Evolutionary conservation across 805 yeast species (phyloP).

Genomic region (Kuraishia molischiana): DNA sequence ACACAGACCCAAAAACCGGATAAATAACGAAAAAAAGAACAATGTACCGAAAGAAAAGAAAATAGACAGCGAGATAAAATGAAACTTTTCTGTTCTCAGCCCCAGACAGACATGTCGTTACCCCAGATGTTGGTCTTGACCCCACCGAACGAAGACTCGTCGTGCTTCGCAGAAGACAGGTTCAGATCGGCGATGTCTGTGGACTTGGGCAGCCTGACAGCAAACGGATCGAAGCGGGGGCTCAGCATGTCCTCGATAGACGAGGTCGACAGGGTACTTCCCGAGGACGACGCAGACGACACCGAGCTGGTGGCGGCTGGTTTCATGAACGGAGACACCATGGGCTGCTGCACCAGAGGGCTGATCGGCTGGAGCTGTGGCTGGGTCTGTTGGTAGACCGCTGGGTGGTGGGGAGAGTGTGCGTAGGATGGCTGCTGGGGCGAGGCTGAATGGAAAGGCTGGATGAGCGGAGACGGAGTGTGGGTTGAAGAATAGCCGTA

Average conservation of each 20-base stretch:
- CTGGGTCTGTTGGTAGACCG: not conserved
- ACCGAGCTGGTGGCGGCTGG: constrained; percentile 1
- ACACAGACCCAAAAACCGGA: no score
- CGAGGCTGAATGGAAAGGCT: not conserved
- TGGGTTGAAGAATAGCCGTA: not conserved
- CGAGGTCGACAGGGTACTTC: not conserved
- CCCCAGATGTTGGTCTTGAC: constrained; percentile 12
- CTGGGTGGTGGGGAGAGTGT: not conserved
- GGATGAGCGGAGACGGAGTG: not conserved
- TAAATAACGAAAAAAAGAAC: no score
- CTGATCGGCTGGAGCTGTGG: not conserved
- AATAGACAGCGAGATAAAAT: no score
- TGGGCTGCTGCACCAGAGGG: not conserved
- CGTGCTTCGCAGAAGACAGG: not conserved
- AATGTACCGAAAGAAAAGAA: no score
- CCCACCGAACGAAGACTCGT: not conserved
- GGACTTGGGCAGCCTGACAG: not conserved
- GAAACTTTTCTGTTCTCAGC: constrained; percentile 5
- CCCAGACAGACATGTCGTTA: constrained; percentile 15
- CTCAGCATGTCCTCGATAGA: constrained; percentile 1
- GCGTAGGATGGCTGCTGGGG: not conserved
- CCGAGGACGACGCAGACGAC: constrained; percentile 1
- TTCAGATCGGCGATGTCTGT: not conserved
- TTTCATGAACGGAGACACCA: constrained; percentile 2
- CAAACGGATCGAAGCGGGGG: constrained; percentile 4